Evolutionary conservation across 805 yeast genomes (phyloP).

Genomic region (Ogataea trehalophila): DNA sequence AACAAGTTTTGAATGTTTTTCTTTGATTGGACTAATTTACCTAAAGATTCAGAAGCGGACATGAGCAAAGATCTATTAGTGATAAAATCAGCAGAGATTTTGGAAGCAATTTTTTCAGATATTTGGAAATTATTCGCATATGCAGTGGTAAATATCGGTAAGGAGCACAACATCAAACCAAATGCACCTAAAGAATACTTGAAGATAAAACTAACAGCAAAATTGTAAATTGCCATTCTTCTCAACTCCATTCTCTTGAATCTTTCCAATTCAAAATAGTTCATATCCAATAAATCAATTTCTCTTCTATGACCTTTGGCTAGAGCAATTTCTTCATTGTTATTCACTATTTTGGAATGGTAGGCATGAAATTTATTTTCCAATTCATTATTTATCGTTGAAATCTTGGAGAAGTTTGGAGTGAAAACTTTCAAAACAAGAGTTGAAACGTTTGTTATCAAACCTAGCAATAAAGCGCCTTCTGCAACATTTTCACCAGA

Average conservation of each 20-base stretch:
- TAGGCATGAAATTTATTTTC: conserved; percentile 82
- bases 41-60: conserved; percentile 84
- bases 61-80: conserved; percentile 81
- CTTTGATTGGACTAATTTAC: conserved; percentile 79
- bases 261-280: conserved; percentile 75
- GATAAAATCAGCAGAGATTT: conserved; percentile 74
- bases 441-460: conserved; percentile 78
- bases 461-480: conserved; percentile 72
- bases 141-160: conserved; percentile 64
- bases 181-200: conserved; percentile 96
- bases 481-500: conserved; percentile 69
- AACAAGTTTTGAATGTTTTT: conserved; percentile 76
- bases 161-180: conserved; percentile 80
- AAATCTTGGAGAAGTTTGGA: conserved; percentile 83
- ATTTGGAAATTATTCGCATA: conserved; percentile 37
- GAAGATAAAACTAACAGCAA: conserved; percentile 82
- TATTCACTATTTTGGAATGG: conserved; percentile 75
- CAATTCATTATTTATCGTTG: conserved; percentile 67
- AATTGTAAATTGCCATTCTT: conserved; percentile 69
- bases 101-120: conserved; percentile 30
- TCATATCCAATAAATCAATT: conserved; percentile 66
- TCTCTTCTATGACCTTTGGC: conserved; percentile 79
- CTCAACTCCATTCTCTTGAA: conserved; percentile 73
- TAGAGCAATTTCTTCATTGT: conserved; percentile 83
- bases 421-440: conserved; percentile 67